Base-by-base conservation (phyloP, 805 yeast species). In the Metschnikowia colocasiae region DNA sequence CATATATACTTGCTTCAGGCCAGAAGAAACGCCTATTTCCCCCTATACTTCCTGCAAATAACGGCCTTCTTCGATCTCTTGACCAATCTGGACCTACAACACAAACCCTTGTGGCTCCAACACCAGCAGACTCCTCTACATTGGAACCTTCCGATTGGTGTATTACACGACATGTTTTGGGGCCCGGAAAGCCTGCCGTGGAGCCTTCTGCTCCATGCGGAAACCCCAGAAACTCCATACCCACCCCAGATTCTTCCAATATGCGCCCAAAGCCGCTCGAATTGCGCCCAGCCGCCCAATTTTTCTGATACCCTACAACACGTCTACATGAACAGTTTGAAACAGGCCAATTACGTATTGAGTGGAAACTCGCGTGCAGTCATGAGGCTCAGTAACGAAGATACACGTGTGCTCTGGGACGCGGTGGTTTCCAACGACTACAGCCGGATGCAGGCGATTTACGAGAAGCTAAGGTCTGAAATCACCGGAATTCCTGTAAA, bases 111-210 rank as follows among this genome's bases (percentile, higher is more conserved):
- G 66, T 89, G 95, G 95, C 70, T 88, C 30, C 88, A 81, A 52
- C 76, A 71, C 58, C 83, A 82, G 27, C 75, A 67, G 4, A 80
- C 74, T 1, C 89, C 94, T 0, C 51, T 90, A 26, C 73, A 76
- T 42, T 89, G 97, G 95, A 80, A 85, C 53, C 69, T 80, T 51
- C 96, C 96, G 0, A 62, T 83, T 1, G 96, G 96, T 0, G 65
- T 85, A 4, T 61, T 82, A 2, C 81, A 75, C 58, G 95, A 88
- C 55, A 64, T 71, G 7, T 58, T 77, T 47, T 64, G 69, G n/a
- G 68, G 71, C 1, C 60, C 40, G 4, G 36, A 13, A 9, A 22
- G 13, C 8, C 15, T 4, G 40, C 68, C 23, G 56, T 84, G 19
- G 67, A 79, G 12, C 72, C 79, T 40, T 46, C 63, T 40, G 7